Base-by-base conservation (phyloP, 176 grass and related monocot genomes). In the Thalia dealbata region DNA sequence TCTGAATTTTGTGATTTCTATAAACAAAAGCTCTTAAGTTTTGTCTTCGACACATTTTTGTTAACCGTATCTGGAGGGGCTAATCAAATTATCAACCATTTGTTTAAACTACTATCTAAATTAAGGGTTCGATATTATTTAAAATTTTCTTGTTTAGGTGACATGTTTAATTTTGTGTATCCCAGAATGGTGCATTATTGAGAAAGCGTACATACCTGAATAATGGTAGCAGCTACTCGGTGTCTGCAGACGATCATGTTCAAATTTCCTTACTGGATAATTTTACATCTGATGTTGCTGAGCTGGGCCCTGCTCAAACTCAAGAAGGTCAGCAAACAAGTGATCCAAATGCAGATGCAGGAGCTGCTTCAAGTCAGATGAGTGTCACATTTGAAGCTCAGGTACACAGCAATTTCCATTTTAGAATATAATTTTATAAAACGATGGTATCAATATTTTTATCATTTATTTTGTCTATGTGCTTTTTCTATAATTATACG, bases 381-480 rank as follows among this genome's bases (percentile, higher is more conserved):
- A 92, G 80, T 80, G 88, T 92, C 83, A 92, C 86, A 48, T 92
- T 92, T 82, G 93, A 97, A 79, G 89, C 89, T 63, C 93, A 97
- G 87, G 93, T 97, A 84, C 52, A 54, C 59, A 73, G 77, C 14
- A 62, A 61, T n/a, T 26, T 21, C 27, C 11, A 7, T 13, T 48
- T 1, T 48, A 48, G 45, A 48, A 48, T 48, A 8, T 48, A 13
- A 10, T 48, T 13, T 13, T 48, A 2, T 9, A 13, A 48, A 48
- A 48, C 11, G 11, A 48, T 48, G 10, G 11, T 48, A 4, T 10
- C 45, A 3, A 48, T 48, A 1, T 48, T 48, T 48, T 48, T 10
- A 48, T 48, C 45, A 48, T 48, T 48, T 48, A 38, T 38, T 1
- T 2, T 38, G 4, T 38, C 3, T 38, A 38, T 38, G 1, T 38